Base-by-base conservation (phyloP, 2,329 filamentous ascomycete species). In the Diaporthe destruens region DNA sequence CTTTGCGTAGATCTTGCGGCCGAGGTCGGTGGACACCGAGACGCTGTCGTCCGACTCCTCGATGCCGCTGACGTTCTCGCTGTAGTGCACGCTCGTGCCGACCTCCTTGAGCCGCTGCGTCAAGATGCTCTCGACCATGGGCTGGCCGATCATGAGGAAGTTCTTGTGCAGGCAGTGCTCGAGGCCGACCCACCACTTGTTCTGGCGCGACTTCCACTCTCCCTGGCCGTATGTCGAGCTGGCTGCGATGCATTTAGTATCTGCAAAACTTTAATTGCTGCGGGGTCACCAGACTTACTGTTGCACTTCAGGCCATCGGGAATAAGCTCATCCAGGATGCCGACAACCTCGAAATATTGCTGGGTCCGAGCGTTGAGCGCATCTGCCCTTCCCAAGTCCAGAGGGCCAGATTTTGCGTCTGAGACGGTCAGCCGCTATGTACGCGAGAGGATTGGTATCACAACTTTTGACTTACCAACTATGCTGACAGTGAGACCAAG, bases 131-230 rank as follows among this genome's bases (percentile, higher is more conserved):
- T 87, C 85, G 0, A 87, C 80, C 12, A 82, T 82, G 0, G 85
- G 83, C 74, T 87, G 85, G 6, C 85, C 85, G 66, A 87, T 83
- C 85, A 87, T 87, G 56, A 87, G 80, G 29, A 87, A 86, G 74
- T 86, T 86, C 74, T 82, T 85, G 76, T 85, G 84, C 29, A 83
- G 77, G 5, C 81, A 81, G 74, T 86, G 81, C 59, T 85, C 80
- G 6, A 87, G 81, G 18, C 82, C 78, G 12, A 83, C 82, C 85
- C 85, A 86, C 85, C 85, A 87, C 23, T 83, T 77, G 74, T 81
- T 86, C 68, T 86, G 85, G 1, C 84, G 81, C 34, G 85, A 85
- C 59, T 82, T 84, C 78, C 86, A 86, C n/a, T 81, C 78, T 0
- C 85, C 85, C 11, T 84, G 78, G 4, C 81, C 81, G 69, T 85